phyloP scores from a whole-genome alignment of 257 asterid genomes.

The Ajuga chamaepitys region DNA sequence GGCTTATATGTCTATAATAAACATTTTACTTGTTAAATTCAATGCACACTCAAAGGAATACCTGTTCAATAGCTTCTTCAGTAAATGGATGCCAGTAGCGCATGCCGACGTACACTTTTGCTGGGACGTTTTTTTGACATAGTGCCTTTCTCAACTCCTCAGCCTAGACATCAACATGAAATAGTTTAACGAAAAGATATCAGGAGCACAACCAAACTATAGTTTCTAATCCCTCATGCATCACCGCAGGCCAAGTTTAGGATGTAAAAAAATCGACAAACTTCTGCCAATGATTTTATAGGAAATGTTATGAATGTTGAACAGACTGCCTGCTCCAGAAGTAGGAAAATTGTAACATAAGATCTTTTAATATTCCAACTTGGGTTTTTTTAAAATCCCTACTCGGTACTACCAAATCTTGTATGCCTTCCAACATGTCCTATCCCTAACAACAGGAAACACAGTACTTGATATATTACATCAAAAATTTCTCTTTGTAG shows the following conservation, averaged over 20 bases:
- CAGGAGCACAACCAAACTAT: background rate
- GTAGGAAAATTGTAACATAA: background rate
- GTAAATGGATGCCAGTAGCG: constrained; percentile 99
- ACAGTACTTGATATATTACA: background rate
- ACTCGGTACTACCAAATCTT: background rate
- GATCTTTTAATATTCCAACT: background rate
- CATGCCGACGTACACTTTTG: constrained; percentile 96
- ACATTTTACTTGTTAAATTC: background rate
- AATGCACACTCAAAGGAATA: constrained; percentile 19
- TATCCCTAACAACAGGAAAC: background rate
- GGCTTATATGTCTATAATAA: background rate
- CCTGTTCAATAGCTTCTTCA: constrained; percentile 97
- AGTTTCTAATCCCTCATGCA: background rate
- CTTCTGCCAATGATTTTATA: background rate
- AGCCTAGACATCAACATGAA: constrained; percentile 49
- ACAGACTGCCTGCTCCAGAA: background rate
- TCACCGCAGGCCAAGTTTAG: constrained; percentile 1
- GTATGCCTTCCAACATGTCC: background rate
- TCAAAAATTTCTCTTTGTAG: background rate
- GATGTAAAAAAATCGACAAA: constrained; percentile 5
- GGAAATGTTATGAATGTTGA: background rate
- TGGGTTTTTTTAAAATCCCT: too few species aligned
- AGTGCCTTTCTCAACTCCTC: constrained; percentile 85
- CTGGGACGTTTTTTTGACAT: constrained; percentile 65
- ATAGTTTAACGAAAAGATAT: constrained; percentile 14